Conservation (phyloP, 2,329 filamentous ascomycete genomes). For the Zasmidium citrigriseum region DNA sequence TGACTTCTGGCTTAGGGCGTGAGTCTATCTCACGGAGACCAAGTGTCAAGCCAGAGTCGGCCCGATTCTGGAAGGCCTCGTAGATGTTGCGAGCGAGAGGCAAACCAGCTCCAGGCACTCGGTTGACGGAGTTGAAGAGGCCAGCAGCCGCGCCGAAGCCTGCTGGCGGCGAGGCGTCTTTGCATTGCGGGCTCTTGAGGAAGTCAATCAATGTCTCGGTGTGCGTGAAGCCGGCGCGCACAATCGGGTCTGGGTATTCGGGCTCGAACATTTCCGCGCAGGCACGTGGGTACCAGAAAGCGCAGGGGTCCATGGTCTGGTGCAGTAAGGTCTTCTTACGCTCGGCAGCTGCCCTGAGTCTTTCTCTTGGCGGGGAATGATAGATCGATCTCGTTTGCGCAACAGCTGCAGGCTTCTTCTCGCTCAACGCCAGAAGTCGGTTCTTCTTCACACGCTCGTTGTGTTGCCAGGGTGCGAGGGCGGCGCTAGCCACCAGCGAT, state of each 20-base stretch:
- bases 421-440: background rate
- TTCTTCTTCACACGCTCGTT: background rate
- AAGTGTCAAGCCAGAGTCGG: background rate
- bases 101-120: background rate
- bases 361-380: background rate
- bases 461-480: background rate
- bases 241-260: background rate
- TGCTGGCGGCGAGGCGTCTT: background rate
- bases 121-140: no score
- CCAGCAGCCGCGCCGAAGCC: background rate
- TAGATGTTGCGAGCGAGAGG: background rate
- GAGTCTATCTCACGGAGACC: background rate
- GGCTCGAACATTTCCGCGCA: background rate
- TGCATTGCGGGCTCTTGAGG: background rate
- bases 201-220: background rate
- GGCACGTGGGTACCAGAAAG: background rate
- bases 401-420: background rate
- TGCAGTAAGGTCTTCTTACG: background rate
- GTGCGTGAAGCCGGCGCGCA: background rate
- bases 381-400: background rate
- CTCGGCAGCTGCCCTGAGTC: background rate
- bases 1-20: background rate
- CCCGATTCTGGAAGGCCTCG: background rate
- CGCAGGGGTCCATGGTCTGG: background rate
- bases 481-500: background rate